Evolutionary conservation across 371 early-diverging fungal genomes (phyloP).

Genomic region (Apophysomyces trapeziformis): DNA sequence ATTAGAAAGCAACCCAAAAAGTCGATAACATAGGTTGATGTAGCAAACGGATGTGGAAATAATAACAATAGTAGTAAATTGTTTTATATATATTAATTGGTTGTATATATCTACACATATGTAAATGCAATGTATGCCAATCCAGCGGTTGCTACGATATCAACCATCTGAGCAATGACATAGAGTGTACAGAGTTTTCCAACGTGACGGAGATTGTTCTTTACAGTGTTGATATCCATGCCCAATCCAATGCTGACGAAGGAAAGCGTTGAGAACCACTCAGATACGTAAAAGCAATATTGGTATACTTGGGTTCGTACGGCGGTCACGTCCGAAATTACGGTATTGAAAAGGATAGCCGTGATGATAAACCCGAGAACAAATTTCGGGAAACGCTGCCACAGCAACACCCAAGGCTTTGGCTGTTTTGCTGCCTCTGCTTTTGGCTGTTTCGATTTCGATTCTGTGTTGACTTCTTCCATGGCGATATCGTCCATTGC

Average conservation of each 20-base stretch:
- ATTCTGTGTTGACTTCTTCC: constrained; percentile 8
- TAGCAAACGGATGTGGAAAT: too few species aligned
- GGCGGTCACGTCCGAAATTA: constrained; percentile 38
- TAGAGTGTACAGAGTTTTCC: constrained; percentile 60
- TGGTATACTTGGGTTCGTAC: constrained; percentile 44
- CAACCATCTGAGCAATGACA: constrained; percentile 60
- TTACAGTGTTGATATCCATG: constrained; percentile 57
- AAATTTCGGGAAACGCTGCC: constrained; percentile 69
- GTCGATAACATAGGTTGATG: too few species aligned
- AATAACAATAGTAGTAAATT: too few species aligned
- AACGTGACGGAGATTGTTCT: constrained; percentile 52
- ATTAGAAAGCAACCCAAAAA: too few species aligned
- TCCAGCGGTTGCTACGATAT: constrained; percentile 56
- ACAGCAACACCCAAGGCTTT: constrained; percentile 41
- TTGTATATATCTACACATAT: constrained; percentile 21
- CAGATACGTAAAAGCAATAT: constrained; percentile 64
- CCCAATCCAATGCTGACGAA: constrained; percentile 68
- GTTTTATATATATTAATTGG: background rate
- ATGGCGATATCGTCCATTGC: constrained; percentile 6
- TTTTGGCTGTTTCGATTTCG: constrained; percentile 15
- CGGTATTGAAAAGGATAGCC: constrained; percentile 63
- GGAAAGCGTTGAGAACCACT: constrained; percentile 67
- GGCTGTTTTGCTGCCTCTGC: constrained; percentile 20
- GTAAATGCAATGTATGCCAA: constrained; percentile 64
- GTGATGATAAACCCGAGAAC: constrained; percentile 65